Conservation (phyloP, 495 filamentous ascomycete species). For the Aspergillus asperescens region DNA sequence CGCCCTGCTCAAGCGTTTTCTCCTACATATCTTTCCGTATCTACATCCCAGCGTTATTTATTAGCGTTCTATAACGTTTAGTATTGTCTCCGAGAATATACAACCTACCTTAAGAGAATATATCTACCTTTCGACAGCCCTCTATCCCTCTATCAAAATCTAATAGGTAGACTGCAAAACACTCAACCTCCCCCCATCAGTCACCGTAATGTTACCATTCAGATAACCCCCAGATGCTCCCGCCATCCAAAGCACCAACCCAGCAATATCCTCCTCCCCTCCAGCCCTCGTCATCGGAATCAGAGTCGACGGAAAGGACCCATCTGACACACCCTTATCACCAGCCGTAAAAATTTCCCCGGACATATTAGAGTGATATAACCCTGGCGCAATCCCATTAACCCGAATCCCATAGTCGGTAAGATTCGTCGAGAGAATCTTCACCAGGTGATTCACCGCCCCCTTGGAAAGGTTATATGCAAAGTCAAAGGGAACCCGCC, state of each 20-base stretch:
- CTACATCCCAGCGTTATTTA: constrained; percentile 1
- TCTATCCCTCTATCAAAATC: neutral
- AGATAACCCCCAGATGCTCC: constrained; percentile 56
- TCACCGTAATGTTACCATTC: constrained; percentile 53
- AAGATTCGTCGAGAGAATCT: constrained; percentile 51
- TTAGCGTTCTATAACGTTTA: neutral
- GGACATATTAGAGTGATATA: constrained; percentile 63
- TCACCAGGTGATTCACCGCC: constrained; percentile 58
- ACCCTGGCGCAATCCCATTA: constrained; percentile 63
- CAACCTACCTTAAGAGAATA: no score
- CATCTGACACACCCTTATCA: constrained; percentile 30
- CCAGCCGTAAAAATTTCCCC: constrained; percentile 7
- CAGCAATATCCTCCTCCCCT: constrained; percentile 58
- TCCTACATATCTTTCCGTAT: neutral
- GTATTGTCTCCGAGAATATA: neutral
- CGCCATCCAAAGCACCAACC: constrained; percentile 57
- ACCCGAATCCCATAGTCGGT: constrained; percentile 55
- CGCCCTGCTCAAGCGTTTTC: neutral
- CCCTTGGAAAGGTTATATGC: constrained; percentile 64
- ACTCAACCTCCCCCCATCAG: constrained; percentile 55
- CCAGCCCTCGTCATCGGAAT: constrained; percentile 52
- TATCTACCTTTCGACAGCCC: neutral
- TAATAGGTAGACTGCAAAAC: constrained; percentile 45
- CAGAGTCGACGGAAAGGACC: constrained; percentile 38
- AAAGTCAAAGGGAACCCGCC: constrained; percentile 50